A percentile compares a stretch with the other conserved stretches of the same genome.
Evolutionary conservation across 306 rosid genomes (phyloP).

Genomic region (Dalbergia cultrata): DNA sequence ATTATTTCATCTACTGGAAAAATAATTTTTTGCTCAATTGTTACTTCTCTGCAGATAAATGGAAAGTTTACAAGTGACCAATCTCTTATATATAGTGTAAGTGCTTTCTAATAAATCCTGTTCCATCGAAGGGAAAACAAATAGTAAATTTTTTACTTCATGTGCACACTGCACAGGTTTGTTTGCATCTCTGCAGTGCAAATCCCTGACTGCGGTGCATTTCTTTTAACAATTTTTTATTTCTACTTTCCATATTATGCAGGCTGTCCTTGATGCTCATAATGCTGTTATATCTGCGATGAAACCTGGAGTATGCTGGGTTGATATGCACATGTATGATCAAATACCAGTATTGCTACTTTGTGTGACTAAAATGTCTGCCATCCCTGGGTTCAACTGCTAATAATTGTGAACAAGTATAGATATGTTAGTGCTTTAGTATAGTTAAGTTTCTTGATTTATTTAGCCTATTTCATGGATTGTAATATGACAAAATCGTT

Average conservation of each 20-base stretch:
- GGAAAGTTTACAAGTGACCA: conserved; percentile 90
- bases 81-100: conserved; percentile 75
- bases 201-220: conserved; percentile 32
- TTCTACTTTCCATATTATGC: conserved; percentile 45
- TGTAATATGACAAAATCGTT: conserved; percentile 19
- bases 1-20: conserved; percentile 20
- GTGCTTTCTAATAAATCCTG: conserved; percentile 44
- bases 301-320: conserved; percentile 89
- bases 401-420: conserved; percentile 7
- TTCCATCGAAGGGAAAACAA: conserved; percentile 22
- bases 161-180: conserved; percentile 16
- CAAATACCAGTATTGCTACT: background rate
- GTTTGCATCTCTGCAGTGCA: conserved; percentile 33
- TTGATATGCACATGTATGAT: conserved; percentile 87
- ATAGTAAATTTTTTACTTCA: conserved; percentile 18
- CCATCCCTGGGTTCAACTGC: conserved; percentile 33
- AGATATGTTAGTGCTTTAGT: conserved; percentile 24
- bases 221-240: conserved; percentile 10
- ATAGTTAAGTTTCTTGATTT: conserved; percentile 16
- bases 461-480: conserved; percentile 29
- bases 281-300: conserved; percentile 78
- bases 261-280: conserved; percentile 97
- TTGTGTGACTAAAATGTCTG: conserved; percentile 19
- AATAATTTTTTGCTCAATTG: conserved; percentile 35
- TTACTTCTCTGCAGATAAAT: conserved; percentile 69